Evolutionary conservation across 2,329 filamentous ascomycete genomes (phyloP).

Genomic region (Teratosphaeria destructans): DNA sequence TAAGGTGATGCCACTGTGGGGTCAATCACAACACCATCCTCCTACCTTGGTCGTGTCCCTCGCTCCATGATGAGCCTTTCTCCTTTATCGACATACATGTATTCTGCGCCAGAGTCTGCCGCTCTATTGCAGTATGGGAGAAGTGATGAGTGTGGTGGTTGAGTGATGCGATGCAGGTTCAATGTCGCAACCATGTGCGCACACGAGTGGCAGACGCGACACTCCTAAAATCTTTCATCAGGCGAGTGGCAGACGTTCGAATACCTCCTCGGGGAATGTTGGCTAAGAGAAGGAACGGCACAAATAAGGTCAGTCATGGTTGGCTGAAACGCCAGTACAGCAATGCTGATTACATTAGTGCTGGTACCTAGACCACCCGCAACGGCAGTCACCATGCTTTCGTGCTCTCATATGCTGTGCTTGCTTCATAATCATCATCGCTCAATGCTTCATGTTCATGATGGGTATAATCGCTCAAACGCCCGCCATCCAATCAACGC

Average conservation of each 20-base stretch:
- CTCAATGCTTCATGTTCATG: constrained; percentile 1
- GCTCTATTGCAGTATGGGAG: not conserved
- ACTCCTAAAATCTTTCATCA: too few relatives aligned
- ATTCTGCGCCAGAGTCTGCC: not conserved
- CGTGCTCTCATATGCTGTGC: not conserved
- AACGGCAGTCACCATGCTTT: not conserved
- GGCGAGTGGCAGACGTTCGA: not conserved
- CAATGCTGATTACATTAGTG: not conserved
- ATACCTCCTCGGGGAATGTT: too few relatives aligned
- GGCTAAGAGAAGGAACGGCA: too few relatives aligned
- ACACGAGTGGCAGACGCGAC: too few relatives aligned
- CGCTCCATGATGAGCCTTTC: not conserved
- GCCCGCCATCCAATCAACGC: not conserved
- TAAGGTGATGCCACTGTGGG: not conserved
- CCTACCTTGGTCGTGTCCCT: not conserved
- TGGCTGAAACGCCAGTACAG: not conserved
- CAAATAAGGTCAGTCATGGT: not conserved
- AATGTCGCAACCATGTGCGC: too few relatives aligned
- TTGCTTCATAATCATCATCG: not conserved
- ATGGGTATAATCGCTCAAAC: not conserved
- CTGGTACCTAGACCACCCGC: not conserved
- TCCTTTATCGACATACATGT: not conserved
- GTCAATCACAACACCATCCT: not conserved
- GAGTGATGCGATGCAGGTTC: too few relatives aligned
- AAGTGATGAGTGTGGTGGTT: not conserved